Conservation (phyloP, 2,329 filamentous ascomycete species). For the Orbilia blumenaviensis region DNA sequence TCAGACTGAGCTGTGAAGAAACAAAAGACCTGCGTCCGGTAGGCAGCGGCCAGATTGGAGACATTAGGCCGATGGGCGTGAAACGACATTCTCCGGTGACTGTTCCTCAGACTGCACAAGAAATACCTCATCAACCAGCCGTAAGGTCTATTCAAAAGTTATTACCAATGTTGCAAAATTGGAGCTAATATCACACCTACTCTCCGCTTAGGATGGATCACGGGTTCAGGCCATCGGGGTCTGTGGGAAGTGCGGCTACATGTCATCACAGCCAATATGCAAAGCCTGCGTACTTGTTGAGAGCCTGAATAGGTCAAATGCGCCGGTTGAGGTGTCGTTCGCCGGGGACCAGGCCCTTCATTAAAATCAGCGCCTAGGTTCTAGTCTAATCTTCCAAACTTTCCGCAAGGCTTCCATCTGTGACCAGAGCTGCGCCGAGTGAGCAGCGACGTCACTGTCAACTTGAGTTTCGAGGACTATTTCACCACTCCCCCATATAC, state of each 20-base stretch:
- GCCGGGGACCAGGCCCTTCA: neutral
- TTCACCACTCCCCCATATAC: slow-evolving; percentile 68
- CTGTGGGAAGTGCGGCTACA: slow-evolving; percentile 89
- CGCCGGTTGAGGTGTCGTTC: slow-evolving; percentile 12
- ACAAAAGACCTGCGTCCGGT: neutral
- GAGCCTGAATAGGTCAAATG: slow-evolving; percentile 76
- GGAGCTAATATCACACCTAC: slow-evolving; percentile 37
- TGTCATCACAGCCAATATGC: slow-evolving; percentile 92
- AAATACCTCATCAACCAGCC: slow-evolving; percentile 20
- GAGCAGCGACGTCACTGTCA: slow-evolving; percentile 73
- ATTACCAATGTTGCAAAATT: slow-evolving; percentile 29
- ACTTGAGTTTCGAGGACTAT: slow-evolving; percentile 81
- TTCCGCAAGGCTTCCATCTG: slow-evolving; percentile 76
- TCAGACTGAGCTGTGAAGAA: neutral
- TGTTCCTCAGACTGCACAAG: neutral
- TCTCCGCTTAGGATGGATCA: slow-evolving; percentile 55
- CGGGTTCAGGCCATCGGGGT: slow-evolving; percentile 72
- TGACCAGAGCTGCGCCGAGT: slow-evolving; percentile 72
- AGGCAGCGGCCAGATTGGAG: slow-evolving; percentile 1
- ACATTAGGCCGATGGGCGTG: neutral
- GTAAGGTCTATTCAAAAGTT: neutral
- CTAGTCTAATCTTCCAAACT: slow-evolving; percentile 70
- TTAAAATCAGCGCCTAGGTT: neutral
- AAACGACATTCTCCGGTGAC: neutral
- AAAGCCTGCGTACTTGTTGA: slow-evolving; percentile 93